Conservation (phyloP, 2,329 filamentous ascomycete genomes). For the Cryphonectria nitschkei region DNA sequence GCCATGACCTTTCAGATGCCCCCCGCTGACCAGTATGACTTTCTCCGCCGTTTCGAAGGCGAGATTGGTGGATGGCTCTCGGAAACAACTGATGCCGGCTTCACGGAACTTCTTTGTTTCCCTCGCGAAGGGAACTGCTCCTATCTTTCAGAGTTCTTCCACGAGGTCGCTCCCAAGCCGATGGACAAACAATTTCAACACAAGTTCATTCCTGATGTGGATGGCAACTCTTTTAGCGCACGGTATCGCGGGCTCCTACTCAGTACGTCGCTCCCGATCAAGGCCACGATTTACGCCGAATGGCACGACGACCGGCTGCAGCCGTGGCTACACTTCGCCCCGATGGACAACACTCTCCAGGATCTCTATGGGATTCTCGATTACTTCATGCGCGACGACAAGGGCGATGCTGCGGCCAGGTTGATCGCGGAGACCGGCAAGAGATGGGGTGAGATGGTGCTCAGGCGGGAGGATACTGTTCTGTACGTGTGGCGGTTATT, state of each 20-base stretch:
- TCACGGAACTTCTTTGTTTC: constrained; percentile 46
- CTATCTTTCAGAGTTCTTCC: constrained; percentile 44
- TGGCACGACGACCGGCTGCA: constrained; percentile 74
- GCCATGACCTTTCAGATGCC: constrained; percentile 56
- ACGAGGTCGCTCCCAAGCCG: constrained; percentile 38
- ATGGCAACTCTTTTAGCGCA: constrained; percentile 69
- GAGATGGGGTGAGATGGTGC: constrained; percentile 63
- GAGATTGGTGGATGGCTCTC: constrained; percentile 47
- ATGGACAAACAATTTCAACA: constrained; percentile 55
- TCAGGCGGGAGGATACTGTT: constrained; percentile 68
- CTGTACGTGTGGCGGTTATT: constrained; percentile 67
- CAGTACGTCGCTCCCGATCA: constrained; percentile 68
- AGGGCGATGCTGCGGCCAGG: constrained; percentile 59
- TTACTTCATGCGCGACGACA: constrained; percentile 62
- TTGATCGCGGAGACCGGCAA: constrained; percentile 63
- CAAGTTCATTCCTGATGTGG: constrained; percentile 72
- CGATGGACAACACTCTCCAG: constrained; percentile 69
- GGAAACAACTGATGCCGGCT: constrained; percentile 48
- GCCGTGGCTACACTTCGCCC: constrained; percentile 74
- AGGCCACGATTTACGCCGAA: constrained; percentile 72
- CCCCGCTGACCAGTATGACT: constrained; percentile 46
- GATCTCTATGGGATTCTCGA: constrained; percentile 69
- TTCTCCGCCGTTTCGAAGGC: constrained; percentile 39
- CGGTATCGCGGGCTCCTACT: constrained; percentile 67
- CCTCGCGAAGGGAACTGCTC: constrained; percentile 41